Evolutionary conservation across 2,329 filamentous ascomycete genomes (phyloP).

Genomic region (Didymella keratinophila): DNA sequence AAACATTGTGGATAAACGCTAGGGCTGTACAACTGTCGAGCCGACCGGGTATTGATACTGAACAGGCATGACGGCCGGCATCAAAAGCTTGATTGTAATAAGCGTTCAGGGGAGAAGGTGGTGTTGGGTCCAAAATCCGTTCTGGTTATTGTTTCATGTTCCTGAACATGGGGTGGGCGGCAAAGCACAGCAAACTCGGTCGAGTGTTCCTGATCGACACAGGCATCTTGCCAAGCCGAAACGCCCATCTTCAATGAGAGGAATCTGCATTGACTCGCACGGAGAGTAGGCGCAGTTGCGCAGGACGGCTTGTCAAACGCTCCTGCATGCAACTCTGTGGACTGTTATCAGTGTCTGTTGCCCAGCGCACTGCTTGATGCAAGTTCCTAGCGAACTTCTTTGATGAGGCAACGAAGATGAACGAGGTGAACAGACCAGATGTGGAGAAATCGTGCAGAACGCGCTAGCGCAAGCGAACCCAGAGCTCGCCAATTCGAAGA

Average conservation of each 20-base stretch:
- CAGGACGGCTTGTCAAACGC: not conserved
- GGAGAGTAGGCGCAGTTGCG: not conserved
- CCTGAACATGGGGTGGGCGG: slow-evolving; percentile 15
- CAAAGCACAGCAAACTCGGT: slow-evolving; percentile 14
- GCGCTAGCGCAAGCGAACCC: not conserved
- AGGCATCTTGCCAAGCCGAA: slow-evolving; percentile 27
- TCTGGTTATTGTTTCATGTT: slow-evolving; percentile 25
- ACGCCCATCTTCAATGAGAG: slow-evolving; percentile 20
- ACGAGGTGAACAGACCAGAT: slow-evolving; percentile 6
- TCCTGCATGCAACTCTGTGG: not conserved
- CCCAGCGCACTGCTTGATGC: not conserved
- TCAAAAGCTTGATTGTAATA: slow-evolving; percentile 24
- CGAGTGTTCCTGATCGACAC: slow-evolving; percentile 28
- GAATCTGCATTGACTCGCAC: slow-evolving; percentile 1
- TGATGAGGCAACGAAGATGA: slow-evolving; percentile 4
- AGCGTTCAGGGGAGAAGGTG: slow-evolving; percentile 9
- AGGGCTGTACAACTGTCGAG: slow-evolving; percentile 22
- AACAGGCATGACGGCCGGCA: slow-evolving; percentile 21
- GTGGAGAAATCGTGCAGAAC: slow-evolving; percentile 7
- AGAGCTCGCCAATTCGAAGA: not conserved
- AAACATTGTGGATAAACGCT: slow-evolving; percentile 16
- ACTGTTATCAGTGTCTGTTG: not conserved
- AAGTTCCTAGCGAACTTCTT: not conserved
- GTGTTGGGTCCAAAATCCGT: slow-evolving; percentile 11
- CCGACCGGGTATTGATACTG: slow-evolving; percentile 12